Base-by-base conservation (phyloP, 768 basidiomycete species). In the Trametes maxima region DNA sequence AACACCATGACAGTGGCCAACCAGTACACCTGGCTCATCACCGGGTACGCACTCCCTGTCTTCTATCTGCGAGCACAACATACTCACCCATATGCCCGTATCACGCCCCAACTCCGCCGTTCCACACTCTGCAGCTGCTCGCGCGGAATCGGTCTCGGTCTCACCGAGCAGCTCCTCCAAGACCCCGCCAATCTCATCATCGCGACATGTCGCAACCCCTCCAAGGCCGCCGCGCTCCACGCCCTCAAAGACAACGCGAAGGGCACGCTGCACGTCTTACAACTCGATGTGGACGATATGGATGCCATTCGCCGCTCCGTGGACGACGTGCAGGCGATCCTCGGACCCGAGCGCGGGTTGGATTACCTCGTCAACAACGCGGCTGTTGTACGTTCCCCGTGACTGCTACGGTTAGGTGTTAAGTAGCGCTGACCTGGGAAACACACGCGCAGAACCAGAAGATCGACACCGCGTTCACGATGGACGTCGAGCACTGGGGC, bases 351-450 rank as follows among this genome's bases (percentile, higher is more conserved):
- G 35, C 37, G 49, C 0, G 75, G 77, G 10, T 64, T 78, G 4
- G 75, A 79, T 63, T 78, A 76, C 45, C 66, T 79, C n/a, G 62
- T 78, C 54, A 79, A 77, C 65, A 77, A 76, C 39, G 76, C 77
- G 3, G 77, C 69, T 0, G 62, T 76, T 14, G 76, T 76, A 58
- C 57, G 76, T 68, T 14, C 16, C 22, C 25, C 28, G 6, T 36
- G 28, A 22, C 21, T 13, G 24, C 35, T 10, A 10, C 5, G 19
- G n/a, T n/a, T n/a, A n/a, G n/a, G n/a, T n/a, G n/a, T n/a, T n/a
- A 16, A 22, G 17, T 40, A 25, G 21, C 21, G 21, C 17, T 48
- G 42, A 28, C 17, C 8, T 11, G 21, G 8, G 37, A 24, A 44
- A 45, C 54, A 21, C 16, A 44, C 36, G 3, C 28, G 14, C 51